Percentiles rank a stretch among this genome's conserved stretches.
Conservation (phyloP, 345 rosid genomes). For the Bruguiera gymnorhiza region DNA sequence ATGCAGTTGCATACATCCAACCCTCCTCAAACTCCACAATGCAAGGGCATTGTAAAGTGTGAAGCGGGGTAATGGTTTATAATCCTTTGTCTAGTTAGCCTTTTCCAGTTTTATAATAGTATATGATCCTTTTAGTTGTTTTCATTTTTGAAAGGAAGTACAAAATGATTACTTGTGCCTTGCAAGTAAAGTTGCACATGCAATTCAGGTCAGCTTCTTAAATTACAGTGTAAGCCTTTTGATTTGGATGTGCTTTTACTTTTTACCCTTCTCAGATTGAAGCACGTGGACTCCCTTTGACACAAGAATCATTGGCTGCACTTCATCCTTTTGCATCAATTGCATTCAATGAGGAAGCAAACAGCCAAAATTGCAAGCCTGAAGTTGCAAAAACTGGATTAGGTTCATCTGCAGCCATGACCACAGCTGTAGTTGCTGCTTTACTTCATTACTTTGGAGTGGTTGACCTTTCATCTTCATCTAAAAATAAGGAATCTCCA, state of each 20-base stretch:
- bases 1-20: no score
- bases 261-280: slow-evolving; percentile 53
- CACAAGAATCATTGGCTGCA: slow-evolving; percentile 67
- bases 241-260: slow-evolving; percentile 20
- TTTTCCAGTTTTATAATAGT: no score
- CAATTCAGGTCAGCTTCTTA: not conserved
- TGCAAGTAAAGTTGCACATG: not conserved
- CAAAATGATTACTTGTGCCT: no score
- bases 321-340: slow-evolving; percentile 84
- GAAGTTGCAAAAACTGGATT: slow-evolving; percentile 99
- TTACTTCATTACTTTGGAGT: slow-evolving; percentile 85
- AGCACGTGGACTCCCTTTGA: slow-evolving; percentile 79
- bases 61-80: no score
- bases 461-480: slow-evolving; percentile 55
- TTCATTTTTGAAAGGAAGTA: no score
- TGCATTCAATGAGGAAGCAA: slow-evolving; percentile 67
- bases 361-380: slow-evolving; percentile 65
- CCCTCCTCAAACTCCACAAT: no score
- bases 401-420: slow-evolving; percentile 99
- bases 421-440: slow-evolving; percentile 89
- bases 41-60: no score
- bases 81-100: no score
- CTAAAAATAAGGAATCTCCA: slow-evolving; percentile 35
- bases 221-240: not conserved
- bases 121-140: no score